These are phyloP conservation scores for Eucalyptus erythrocorys DNA, from an alignment of 345 rosid species.

Conservation along the genomic window DNA sequence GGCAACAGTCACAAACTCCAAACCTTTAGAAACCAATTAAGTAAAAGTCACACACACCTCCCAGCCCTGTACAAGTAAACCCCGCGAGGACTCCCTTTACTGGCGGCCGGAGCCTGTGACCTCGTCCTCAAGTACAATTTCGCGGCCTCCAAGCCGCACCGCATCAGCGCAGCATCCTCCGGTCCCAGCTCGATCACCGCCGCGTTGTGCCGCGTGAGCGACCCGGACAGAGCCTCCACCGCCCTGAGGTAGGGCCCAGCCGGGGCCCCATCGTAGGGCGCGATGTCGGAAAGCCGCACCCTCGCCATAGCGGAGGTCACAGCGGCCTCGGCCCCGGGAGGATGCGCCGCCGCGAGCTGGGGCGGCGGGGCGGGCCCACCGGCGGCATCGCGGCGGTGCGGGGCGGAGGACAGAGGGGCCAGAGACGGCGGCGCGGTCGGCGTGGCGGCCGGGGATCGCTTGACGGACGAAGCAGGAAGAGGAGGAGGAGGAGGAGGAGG, in stretches of 20 bases:
- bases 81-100: slow-evolving; percentile 42
- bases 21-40: background rate
- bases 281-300: slow-evolving; percentile 62
- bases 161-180: slow-evolving; percentile 60
- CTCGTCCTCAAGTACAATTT: slow-evolving; percentile 65
- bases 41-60: slow-evolving; percentile 29
- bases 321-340: slow-evolving; percentile 18
- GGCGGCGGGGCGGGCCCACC: background rate
- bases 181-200: slow-evolving; percentile 73
- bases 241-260: slow-evolving; percentile 46
- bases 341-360: background rate
- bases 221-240: slow-evolving; percentile 75
- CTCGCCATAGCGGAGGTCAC: slow-evolving; percentile 24
- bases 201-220: slow-evolving; percentile 75
- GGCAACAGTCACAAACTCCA: background rate
- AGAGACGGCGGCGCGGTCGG: background rate
- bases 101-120: slow-evolving; percentile 12
- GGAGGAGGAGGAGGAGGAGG: background rate
- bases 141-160: slow-evolving; percentile 78
- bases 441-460: background rate
- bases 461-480: background rate
- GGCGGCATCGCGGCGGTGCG: slow-evolving; percentile 18
- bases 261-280: slow-evolving; percentile 78
- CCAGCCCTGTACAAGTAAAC: slow-evolving; percentile 82
- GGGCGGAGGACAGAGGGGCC: slow-evolving; percentile 13